Percentiles rank a stretch among this genome's conserved stretches.
These are phyloP conservation scores for Umbelopsis sp. DNA, from an alignment of 192 early-diverging fungal species.

Conservation along the genomic window DNA sequence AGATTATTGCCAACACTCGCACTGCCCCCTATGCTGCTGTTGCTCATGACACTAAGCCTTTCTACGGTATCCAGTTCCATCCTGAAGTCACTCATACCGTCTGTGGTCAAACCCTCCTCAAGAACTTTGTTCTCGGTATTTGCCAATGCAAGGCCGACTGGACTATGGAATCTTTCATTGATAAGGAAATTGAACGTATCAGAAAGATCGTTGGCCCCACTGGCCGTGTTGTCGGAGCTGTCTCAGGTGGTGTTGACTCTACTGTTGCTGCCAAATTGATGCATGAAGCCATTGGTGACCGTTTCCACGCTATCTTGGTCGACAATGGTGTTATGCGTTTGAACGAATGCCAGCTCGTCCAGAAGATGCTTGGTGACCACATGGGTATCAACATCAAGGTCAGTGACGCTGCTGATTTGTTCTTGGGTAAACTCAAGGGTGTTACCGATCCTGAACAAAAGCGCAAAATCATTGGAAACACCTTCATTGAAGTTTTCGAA, in stretches of 20 bases:
- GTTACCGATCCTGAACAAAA: conserved; percentile 95
- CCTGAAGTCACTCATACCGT: conserved; percentile 99
- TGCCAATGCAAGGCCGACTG: conserved; percentile 84
- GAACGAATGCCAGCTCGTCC: conserved; percentile 88
- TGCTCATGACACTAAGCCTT: conserved; percentile 73
- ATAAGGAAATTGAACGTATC: conserved; percentile 96
- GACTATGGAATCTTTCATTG: conserved; percentile 98
- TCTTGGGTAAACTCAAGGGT: conserved; percentile 84
- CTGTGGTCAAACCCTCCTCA: conserved; percentile 77
- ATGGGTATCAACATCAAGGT: conserved; percentile 96
- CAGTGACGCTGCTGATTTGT: conserved; percentile 83
- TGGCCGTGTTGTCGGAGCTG: conserved; percentile 95
- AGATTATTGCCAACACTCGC: conserved; percentile 79
- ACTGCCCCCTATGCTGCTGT: conserved; percentile 93
- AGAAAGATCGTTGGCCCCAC: conserved; percentile 85
- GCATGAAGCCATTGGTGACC: conserved; percentile 96
- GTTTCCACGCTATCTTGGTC: conserved; percentile 97
- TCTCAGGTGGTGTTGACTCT: conserved; percentile 95
- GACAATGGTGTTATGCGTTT: conserved; percentile 99
- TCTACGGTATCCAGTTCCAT: conserved; percentile 98
- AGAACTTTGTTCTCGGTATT: conserved; percentile 94
- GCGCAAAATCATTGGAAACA: conserved; percentile 99
- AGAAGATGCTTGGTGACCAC: conserved; percentile 82
- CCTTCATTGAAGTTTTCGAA: conserved; percentile 98
- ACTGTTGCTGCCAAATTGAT: conserved; percentile 97